Percentiles rank a stretch among this genome's conserved stretches.
Evolutionary conservation across 1,284 basidiomycete species (phyloP).

Genomic region (Paramarasmius palmivorus): DNA sequence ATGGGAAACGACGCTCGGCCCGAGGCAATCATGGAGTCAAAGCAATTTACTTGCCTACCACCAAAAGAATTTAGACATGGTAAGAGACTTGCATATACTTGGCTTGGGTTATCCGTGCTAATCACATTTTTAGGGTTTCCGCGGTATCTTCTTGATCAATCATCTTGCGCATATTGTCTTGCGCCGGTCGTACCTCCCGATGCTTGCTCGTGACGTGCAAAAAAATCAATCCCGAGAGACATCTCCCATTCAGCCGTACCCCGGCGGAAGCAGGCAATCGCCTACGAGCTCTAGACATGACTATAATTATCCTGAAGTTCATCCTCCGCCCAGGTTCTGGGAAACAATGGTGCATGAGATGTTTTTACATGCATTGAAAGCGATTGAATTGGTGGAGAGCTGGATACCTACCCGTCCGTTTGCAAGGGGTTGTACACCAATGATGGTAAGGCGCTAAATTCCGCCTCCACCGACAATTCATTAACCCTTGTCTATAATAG

Average conservation of each 20-base stretch:
- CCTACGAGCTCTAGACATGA: neutral
- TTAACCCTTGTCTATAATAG: neutral
- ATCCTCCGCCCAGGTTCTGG: slow-evolving; percentile 14
- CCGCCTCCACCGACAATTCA: neutral
- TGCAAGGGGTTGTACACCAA: slow-evolving; percentile 17
- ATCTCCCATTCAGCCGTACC: neutral
- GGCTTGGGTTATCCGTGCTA: neutral
- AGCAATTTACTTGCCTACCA: slow-evolving; percentile 16
- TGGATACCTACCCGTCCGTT: slow-evolving; percentile 19
- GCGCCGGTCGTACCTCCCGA: slow-evolving; percentile 16
- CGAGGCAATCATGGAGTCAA: slow-evolving; percentile 16
- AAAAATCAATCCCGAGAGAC: slow-evolving; percentile 8
- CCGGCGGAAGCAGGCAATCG: no score
- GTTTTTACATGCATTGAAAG: slow-evolving; percentile 17
- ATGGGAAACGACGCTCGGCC: slow-evolving; percentile 15
- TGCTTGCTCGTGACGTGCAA: slow-evolving; percentile 18
- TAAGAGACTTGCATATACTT: neutral
- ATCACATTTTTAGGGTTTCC: slow-evolving; percentile 9
- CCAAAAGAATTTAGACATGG: slow-evolving; percentile 14
- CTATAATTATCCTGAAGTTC: slow-evolving; percentile 2
- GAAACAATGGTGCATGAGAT: slow-evolving; percentile 19
- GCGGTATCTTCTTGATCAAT: slow-evolving; percentile 16
- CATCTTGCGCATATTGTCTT: slow-evolving; percentile 19
- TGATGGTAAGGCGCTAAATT: slow-evolving; percentile 14
- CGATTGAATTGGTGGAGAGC: slow-evolving; percentile 16